Evolutionary conservation across 116 monocot species (phyloP), one percentile per base, ranked within the genome.

Genomic region (Thalassia testudinum): DNA sequence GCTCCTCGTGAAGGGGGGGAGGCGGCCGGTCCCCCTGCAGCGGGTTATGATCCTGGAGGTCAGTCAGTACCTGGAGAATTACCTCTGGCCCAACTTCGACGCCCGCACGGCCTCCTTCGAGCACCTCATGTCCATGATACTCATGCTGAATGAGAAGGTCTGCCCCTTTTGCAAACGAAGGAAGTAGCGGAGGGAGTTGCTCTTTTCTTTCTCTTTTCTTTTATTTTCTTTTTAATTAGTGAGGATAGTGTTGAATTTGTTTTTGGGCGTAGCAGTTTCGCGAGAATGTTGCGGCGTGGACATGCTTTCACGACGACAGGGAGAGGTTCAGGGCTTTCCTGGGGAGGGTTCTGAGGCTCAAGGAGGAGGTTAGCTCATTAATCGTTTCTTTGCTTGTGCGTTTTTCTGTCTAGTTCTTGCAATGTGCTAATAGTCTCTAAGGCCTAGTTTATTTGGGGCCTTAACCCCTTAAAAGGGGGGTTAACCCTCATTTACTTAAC

Each of bases 141-240:
- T 99, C 51, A 90, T 90, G 99, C 75, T 90, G 22, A 99, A 90
- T 49, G 99, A 99, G 64, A 99, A 99, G 82, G 97, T 97, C 58
- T 13, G 47, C 24, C 21, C 17, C 24, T 29, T 53, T 62, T 42
- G 13, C n/a, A n/a, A n/a, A n/a, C n/a, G n/a, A n/a, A 28, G 45
- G n/a, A 18, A 57, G 43, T 38, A 62, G 56, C 37, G 88, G 82
- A 40, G 14, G 38, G 38, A 14, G 38, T 40, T 40, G 38, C n/a
- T n/a, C n/a, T n/a, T n/a, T n/a, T n/a, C n/a, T n/a, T n/a, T n/a
- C n/a, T n/a, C n/a, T n/a, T n/a, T n/a, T n/a, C n/a, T n/a, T n/a
- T n/a, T n/a, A n/a, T n/a, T n/a, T n/a, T n/a, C n/a, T n/a, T n/a
- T n/a, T n/a, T n/a, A n/a, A n/a, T n/a, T n/a, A n/a, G n/a, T 34